These are phyloP conservation scores for Trichoderma guizhouense DNA, from an alignment of 2,329 filamentous ascomycete genomes.

Conservation along the genomic window DNA sequence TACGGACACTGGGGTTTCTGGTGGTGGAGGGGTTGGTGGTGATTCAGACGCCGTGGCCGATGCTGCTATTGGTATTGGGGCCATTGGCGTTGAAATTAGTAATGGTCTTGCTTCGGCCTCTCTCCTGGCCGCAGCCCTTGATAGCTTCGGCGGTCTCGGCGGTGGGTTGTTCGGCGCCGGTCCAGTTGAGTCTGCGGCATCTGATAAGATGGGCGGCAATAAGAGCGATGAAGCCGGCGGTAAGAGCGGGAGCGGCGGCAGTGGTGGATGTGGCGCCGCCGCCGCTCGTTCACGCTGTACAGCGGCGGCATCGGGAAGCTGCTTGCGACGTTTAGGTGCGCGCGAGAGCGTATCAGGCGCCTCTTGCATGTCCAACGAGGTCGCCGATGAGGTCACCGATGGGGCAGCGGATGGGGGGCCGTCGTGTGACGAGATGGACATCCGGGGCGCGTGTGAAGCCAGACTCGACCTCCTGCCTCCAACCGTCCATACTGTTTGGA, in stretches of 20 bases:
- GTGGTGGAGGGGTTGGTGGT: neutral
- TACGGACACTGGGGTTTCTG: conserved; percentile 20
- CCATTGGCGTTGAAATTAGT: neutral
- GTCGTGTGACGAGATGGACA: conserved; percentile 25
- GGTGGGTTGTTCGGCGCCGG: neutral
- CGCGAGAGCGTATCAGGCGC: conserved; percentile 20
- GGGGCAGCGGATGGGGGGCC: conserved; percentile 16
- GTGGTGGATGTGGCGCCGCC: neutral
- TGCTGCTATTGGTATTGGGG: neutral
- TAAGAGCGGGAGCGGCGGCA: conserved; percentile 1
- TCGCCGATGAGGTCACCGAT: conserved; percentile 1
- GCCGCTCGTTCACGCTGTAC: conserved; percentile 11
- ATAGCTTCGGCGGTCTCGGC: neutral
- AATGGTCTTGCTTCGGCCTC: neutral
- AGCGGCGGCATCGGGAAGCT: conserved; percentile 23
- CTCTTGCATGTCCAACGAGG: conserved; percentile 19
- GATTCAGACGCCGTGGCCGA: neutral
- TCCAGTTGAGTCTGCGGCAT: neutral
- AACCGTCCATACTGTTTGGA: conserved; percentile 32
- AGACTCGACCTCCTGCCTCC: conserved; percentile 20
- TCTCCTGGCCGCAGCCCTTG: neutral
- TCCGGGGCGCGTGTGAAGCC: conserved; percentile 21
- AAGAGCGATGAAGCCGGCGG: neutral
- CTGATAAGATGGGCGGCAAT: neutral
- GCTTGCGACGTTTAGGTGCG: conserved; percentile 24